A percentile compares a stretch with the other conserved stretches of the same genome.
Evolutionary conservation across 2,329 filamentous ascomycete species (phyloP).

Genomic region (Apiospora aurea): DNA sequence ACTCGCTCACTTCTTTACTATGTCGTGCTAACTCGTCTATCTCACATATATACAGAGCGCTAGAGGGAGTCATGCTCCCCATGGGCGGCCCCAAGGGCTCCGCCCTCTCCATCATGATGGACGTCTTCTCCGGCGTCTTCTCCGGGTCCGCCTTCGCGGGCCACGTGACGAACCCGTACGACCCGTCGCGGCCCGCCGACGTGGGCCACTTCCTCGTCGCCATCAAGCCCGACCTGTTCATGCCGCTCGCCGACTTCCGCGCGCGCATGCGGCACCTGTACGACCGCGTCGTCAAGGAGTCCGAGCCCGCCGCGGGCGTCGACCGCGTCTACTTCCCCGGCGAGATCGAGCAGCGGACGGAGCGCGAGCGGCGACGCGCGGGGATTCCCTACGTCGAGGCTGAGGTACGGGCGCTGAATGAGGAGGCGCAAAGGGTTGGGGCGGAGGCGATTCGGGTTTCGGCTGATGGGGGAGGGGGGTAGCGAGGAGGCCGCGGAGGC

Average conservation of each 20-base stretch:
- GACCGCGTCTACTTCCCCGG: constrained; percentile 68
- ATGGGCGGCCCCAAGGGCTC: constrained; percentile 88
- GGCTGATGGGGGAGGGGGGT: neutral
- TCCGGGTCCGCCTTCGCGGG: constrained; percentile 78
- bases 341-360: constrained; percentile 65
- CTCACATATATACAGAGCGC: constrained; percentile 48
- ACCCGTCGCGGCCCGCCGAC: constrained; percentile 70
- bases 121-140: constrained; percentile 82
- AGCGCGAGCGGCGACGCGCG: constrained; percentile 56
- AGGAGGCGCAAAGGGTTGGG: constrained; percentile 57
- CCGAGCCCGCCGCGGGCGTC: constrained; percentile 61
- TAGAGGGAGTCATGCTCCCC: constrained; percentile 82
- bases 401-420: constrained; percentile 63
- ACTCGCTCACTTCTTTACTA: too few species aligned
- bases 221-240: constrained; percentile 78
- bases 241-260: constrained; percentile 73
- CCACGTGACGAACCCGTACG: constrained; percentile 78
- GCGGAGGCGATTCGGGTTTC: constrained; percentile 36
- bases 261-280: constrained; percentile 65
- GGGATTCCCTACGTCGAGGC: constrained; percentile 67
- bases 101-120: constrained; percentile 83
- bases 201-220: constrained; percentile 78
- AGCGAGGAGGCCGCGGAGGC: neutral
- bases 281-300: constrained; percentile 55
- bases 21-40: neutral